phyloP scores from a whole-genome alignment of 306 rosid species.

The Fragaria nilgerrensis region DNA sequence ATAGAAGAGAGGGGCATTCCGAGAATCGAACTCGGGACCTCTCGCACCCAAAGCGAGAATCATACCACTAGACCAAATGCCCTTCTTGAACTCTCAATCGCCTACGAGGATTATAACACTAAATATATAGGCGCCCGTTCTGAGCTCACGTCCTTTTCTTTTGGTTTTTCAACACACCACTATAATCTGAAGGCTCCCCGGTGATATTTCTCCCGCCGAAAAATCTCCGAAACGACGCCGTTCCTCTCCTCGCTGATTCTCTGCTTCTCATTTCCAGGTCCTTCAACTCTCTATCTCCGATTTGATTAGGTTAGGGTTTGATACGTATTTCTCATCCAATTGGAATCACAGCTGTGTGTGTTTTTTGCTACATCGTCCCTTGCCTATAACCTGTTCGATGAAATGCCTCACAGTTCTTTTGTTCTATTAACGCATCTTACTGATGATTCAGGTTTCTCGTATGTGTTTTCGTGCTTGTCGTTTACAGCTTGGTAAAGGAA shows the following conservation, averaged over 20 bases:
- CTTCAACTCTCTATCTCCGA: not conserved
- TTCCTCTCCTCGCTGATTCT: not conserved
- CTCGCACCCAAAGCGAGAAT: constrained; percentile 22
- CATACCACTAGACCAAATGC: constrained; percentile 30
- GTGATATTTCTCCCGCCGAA: not conserved
- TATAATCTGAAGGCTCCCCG: too few species aligned
- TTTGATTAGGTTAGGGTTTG: not conserved
- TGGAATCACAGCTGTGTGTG: not conserved
- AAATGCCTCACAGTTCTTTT: constrained; percentile 6
- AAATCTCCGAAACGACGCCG: constrained; percentile 1
- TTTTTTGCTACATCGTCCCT: not conserved
- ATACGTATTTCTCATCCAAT: not conserved
- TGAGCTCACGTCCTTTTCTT: not conserved
- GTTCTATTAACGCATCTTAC: not conserved
- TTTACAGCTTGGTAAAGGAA: constrained; percentile 3
- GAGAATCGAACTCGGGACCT: constrained; percentile 28
- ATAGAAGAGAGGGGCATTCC: not conserved
- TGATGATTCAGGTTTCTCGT: not conserved
- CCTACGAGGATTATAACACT: too few species aligned
- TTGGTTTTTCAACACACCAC: not conserved
- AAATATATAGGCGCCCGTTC: not conserved
- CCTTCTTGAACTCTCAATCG: fast-evolving
- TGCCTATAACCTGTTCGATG: constrained; percentile 15
- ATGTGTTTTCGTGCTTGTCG: not conserved
- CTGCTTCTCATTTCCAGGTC: not conserved